phyloP scores from a whole-genome alignment of 1,284 basidiomycete species.

The Coriolopsis trogii region DNA sequence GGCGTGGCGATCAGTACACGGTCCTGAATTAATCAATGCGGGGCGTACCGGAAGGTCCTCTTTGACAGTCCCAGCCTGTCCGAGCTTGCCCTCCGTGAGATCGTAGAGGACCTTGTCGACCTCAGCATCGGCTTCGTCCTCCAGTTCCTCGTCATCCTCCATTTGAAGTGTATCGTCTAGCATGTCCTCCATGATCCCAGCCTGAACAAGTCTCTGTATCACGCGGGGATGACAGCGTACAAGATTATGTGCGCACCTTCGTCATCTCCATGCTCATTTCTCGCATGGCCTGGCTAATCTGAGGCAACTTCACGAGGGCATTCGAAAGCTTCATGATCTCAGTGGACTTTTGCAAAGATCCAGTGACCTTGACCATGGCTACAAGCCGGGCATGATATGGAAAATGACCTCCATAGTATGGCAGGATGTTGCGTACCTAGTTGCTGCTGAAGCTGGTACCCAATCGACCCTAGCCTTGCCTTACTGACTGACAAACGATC shows the following conservation, averaged over 20 bases:
- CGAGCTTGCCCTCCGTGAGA: conserved; percentile 94
- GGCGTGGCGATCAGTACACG: background rate
- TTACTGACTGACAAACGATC: conserved; percentile 92
- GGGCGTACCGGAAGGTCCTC: conserved; percentile 78
- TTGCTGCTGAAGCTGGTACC: conserved; percentile 91
- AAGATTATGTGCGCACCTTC: conserved; percentile 59
- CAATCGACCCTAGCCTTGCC: conserved; percentile 90
- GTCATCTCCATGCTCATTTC: conserved; percentile 99
- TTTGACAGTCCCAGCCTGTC: conserved; percentile 76
- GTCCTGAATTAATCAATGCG: background rate
- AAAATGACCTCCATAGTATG: background rate
- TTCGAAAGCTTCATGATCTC: conserved; percentile 99
- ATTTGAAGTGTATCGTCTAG: conserved; percentile 84
- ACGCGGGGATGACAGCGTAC: background rate
- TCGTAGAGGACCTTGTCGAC: conserved; percentile 97
- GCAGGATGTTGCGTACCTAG: conserved; percentile 60
- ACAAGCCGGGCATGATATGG: background rate
- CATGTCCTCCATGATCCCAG: conserved; percentile 94
- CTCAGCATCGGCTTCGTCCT: conserved; percentile 96
- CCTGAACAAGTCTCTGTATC: conserved; percentile 49
- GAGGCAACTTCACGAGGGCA: conserved; percentile 88
- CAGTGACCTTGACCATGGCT: conserved; percentile 99
- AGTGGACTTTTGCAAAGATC: conserved; percentile 94
- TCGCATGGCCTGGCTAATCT: conserved; percentile 91
- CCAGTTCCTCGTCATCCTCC: conserved; percentile 92